phyloP scores from a whole-genome alignment of 345 rosid genomes.

The Gossypium longicalyx region DNA sequence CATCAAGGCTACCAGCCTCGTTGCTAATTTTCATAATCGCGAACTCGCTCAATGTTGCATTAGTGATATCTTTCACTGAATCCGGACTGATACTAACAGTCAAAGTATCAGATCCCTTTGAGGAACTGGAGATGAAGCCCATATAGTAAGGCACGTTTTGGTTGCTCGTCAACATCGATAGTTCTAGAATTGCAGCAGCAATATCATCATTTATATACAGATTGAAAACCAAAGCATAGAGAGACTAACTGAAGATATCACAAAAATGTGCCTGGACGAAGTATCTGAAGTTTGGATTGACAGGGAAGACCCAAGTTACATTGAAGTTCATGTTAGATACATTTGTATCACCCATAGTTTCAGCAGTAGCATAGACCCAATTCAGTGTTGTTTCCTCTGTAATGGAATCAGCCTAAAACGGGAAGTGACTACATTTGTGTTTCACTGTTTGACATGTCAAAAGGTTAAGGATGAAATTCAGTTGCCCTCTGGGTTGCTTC shows the following conservation, averaged over 20 bases:
- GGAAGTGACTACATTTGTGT: no score
- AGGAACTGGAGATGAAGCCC: conserved; percentile 67
- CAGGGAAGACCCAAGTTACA: conserved; percentile 78
- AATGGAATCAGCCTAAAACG: conserved; percentile 14
- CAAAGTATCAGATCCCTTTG: conserved; percentile 43
- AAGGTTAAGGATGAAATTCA: no score
- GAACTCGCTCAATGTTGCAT: conserved; percentile 78
- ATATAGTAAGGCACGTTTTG: conserved; percentile 60
- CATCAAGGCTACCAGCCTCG: conserved; percentile 63
- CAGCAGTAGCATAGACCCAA: conserved; percentile 87
- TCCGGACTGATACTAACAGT: conserved; percentile 90
- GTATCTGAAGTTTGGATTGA: conserved; percentile 64
- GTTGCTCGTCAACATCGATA: conserved; percentile 44
- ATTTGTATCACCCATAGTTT: conserved; percentile 74
- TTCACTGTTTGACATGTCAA: no score
- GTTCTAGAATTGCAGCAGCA: conserved; percentile 56
- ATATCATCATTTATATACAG: background rate
- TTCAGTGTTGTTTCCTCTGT: conserved; percentile 72
- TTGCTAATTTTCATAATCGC: conserved; percentile 88
- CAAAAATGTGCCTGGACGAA: conserved; percentile 87
- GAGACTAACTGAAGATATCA: conserved; percentile 63
- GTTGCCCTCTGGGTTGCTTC: no score
- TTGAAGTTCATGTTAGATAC: conserved; percentile 66
- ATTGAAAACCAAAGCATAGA: conserved; percentile 72
- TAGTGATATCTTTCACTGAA: conserved; percentile 37